Conservation (phyloP, 768 basidiomycete genomes). For the Termitomyces bulborhizus region DNA sequence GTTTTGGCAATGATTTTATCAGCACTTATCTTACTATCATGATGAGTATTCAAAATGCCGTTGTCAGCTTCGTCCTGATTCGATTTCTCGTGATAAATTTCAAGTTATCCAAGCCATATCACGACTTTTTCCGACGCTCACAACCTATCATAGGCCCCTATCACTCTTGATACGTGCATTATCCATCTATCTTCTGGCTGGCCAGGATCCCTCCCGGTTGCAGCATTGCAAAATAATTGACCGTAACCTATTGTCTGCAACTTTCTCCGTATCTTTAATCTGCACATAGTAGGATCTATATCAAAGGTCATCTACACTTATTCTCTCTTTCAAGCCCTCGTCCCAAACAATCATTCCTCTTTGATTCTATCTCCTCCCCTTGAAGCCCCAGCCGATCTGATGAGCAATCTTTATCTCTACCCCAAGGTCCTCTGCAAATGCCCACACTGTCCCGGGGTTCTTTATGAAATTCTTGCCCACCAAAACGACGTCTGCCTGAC, state of each 20-base stretch:
- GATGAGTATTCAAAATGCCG: background rate
- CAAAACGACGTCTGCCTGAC: constrained; percentile 52
- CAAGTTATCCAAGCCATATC: too few species aligned
- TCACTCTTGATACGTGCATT: too few species aligned
- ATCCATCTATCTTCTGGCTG: too few species aligned
- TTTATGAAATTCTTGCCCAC: constrained; percentile 53
- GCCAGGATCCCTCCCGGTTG: too few species aligned
- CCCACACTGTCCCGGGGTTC: constrained; percentile 48
- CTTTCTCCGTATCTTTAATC: background rate
- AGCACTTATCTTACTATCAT: background rate
- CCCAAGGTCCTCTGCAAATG: constrained; percentile 51
- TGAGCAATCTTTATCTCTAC: constrained; percentile 38
- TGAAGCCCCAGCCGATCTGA: constrained; percentile 53
- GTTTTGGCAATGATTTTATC: background rate
- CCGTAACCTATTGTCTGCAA: background rate
- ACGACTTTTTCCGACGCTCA: background rate
- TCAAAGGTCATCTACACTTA: too few species aligned
- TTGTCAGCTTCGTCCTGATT: background rate
- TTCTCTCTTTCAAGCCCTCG: too few species aligned
- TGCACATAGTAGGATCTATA: too few species aligned
- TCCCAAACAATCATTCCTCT: too few species aligned
- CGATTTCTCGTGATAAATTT: background rate
- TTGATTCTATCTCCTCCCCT: constrained; percentile 21
- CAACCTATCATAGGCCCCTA: background rate
- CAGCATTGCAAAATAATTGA: too few species aligned